A percentile compares a stretch with the other conserved stretches of the same genome.
Evolutionary conservation across 2,329 filamentous ascomycete genomes (phyloP).

Genomic region (Venturia pyrina): DNA sequence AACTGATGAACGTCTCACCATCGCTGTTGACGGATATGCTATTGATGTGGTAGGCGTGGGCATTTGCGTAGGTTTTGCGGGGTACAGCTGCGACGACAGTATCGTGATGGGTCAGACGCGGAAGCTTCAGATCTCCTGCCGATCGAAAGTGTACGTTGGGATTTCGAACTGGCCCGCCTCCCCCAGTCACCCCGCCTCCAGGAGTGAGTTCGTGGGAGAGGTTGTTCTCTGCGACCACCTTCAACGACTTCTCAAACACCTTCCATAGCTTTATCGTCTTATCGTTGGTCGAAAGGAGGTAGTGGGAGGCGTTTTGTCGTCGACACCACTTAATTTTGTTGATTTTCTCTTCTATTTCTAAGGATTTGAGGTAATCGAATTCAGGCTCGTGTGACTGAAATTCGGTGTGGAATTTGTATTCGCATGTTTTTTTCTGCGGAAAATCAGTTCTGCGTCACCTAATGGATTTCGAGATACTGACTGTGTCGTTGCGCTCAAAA

Average conservation of each 20-base stretch:
- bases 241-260: slow-evolving; percentile 97
- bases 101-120: slow-evolving; percentile 93
- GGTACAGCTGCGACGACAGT: slow-evolving; percentile 96
- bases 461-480: slow-evolving; percentile 35
- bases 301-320: slow-evolving; percentile 96
- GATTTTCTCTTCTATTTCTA: slow-evolving; percentile 99
- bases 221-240: slow-evolving; percentile 98
- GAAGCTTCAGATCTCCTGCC: slow-evolving; percentile 78
- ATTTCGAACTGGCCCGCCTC: slow-evolving; percentile 67
- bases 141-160: slow-evolving; percentile 68
- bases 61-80: slow-evolving; percentile 92
- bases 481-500: slow-evolving; percentile 92
- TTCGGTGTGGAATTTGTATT: slow-evolving; percentile 99
- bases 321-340: slow-evolving; percentile 99
- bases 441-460: slow-evolving; percentile 23
- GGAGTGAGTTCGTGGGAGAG: slow-evolving; percentile 90
- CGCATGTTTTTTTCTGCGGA: slow-evolving; percentile 93
- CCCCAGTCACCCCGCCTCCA: slow-evolving; percentile 55
- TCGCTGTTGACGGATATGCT: slow-evolving; percentile 99
- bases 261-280: slow-evolving; percentile 99
- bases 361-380: slow-evolving; percentile 97
- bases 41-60: slow-evolving; percentile 99
- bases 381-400: slow-evolving; percentile 99
- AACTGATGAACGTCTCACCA: slow-evolving; percentile 98
- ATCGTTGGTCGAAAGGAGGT: slow-evolving; percentile 95